Evolutionary conservation across 1,284 basidiomycete species (phyloP).

Genomic region (Tremellales sp.): DNA sequence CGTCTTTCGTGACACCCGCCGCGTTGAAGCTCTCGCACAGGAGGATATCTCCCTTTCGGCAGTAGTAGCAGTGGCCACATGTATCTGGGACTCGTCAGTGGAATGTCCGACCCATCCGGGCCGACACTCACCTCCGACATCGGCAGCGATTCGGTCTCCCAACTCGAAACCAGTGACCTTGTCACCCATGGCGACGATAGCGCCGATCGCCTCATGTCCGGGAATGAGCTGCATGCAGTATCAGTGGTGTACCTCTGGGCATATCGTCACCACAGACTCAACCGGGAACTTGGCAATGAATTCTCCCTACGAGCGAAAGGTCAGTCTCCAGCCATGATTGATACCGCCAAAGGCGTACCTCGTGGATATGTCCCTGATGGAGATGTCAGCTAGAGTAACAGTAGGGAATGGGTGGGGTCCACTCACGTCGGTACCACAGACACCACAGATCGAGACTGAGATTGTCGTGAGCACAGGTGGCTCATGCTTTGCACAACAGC

Average conservation of each 20-base stretch:
- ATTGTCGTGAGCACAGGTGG: background rate
- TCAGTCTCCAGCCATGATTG: background rate
- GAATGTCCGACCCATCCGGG: background rate
- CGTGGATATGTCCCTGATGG: conserved; percentile 58
- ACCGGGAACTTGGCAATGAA: conserved; percentile 70
- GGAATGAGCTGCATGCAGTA: conserved; percentile 60
- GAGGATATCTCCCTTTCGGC: conserved; percentile 67
- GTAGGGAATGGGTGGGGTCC: background rate
- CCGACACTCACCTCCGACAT: conserved; percentile 52
- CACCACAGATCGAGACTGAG: conserved; percentile 53
- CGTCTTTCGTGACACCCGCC: conserved; percentile 68
- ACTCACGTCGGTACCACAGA: conserved; percentile 67
- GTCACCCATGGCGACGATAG: conserved; percentile 63
- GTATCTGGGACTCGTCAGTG: background rate
- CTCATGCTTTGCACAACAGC: background rate
- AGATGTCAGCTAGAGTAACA: background rate
- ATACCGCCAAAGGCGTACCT: too few species aligned
- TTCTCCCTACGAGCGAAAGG: conserved; percentile 53
- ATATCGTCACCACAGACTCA: conserved; percentile 13
- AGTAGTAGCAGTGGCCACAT: conserved; percentile 69
- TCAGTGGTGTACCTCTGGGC: conserved; percentile 14
- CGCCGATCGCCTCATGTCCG: conserved; percentile 75
- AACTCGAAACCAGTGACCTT: conserved; percentile 62
- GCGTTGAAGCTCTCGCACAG: conserved; percentile 75
- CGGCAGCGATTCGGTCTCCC: conserved; percentile 76